Evolutionary conservation across 176 grass and related monocot genomes (phyloP).

Genomic region (Carex littledalei): DNA sequence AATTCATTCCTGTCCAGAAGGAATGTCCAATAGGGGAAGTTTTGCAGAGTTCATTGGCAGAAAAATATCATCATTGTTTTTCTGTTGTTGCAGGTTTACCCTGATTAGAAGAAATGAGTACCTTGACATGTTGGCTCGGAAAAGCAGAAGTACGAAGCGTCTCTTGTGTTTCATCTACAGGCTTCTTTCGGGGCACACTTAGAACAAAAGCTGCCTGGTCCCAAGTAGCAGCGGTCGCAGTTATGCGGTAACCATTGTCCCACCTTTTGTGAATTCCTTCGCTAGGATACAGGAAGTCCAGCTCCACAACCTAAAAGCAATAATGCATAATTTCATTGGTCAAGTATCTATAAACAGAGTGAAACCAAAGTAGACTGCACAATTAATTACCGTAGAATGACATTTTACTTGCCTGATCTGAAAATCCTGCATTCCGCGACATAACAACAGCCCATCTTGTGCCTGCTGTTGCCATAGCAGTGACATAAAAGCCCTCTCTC

Average conservation of each 20-base stretch:
- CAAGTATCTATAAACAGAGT: background rate
- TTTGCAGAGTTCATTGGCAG: background rate
- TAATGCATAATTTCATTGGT: background rate
- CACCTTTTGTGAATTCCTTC: constrained; percentile 98
- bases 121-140: constrained; percentile 95
- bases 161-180: constrained; percentile 80
- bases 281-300: constrained; percentile 96
- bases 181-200: constrained; percentile 80
- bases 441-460: constrained; percentile 95
- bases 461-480: constrained; percentile 93
- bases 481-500: constrained; percentile 92
- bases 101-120: background rate
- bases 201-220: constrained; percentile 91
- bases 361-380: background rate
- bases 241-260: constrained; percentile 88
- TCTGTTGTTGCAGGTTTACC: background rate
- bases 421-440: constrained; percentile 92
- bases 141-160: constrained; percentile 93
- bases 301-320: constrained; percentile 75
- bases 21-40: background rate
- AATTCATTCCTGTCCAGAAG: background rate
- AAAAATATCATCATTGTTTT: background rate
- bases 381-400: background rate
- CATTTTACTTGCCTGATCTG: constrained; percentile 56
- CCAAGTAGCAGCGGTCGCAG: constrained; percentile 74